Conservation (phyloP, 768 basidiomycete genomes). For the Kwoniella pini region DNA sequence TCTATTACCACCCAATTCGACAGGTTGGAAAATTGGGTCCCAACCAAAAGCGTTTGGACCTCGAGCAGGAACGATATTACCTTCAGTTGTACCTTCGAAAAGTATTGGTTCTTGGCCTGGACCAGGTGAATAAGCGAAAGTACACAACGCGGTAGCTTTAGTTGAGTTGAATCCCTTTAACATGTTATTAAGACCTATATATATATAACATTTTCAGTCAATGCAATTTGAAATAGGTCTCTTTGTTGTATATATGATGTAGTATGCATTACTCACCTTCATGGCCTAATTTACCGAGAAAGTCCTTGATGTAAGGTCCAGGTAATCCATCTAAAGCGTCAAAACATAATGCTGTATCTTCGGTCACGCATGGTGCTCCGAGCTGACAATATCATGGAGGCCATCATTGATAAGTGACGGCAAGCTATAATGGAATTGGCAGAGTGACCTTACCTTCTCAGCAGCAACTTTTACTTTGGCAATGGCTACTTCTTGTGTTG, state of each 20-base stretch:
- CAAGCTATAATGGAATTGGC: no score
- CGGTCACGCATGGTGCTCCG: slow-evolving; percentile 50
- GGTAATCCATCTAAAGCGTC: slow-evolving; percentile 86
- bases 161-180: slow-evolving; percentile 75
- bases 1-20: slow-evolving; percentile 62
- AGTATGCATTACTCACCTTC: slow-evolving; percentile 61
- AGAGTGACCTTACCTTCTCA: slow-evolving; percentile 63
- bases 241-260: slow-evolving; percentile 1
- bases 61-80: slow-evolving; percentile 81
- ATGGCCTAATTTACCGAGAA: slow-evolving; percentile 78
- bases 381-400: slow-evolving; percentile 35
- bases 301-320: slow-evolving; percentile 96
- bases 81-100: slow-evolving; percentile 85
- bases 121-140: slow-evolving; percentile 86
- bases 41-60: slow-evolving; percentile 82
- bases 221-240: background rate
- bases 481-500: slow-evolving; percentile 81
- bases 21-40: slow-evolving; percentile 83
- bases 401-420: no score
- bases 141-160: slow-evolving; percentile 86
- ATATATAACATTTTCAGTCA: background rate
- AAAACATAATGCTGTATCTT: slow-evolving; percentile 94
- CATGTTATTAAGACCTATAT: slow-evolving; percentile 73
- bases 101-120: slow-evolving; percentile 75
- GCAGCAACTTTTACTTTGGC: slow-evolving; percentile 86